A percentile compares a stretch with the other conserved stretches of the same genome.
Evolutionary conservation across 352 stramenopile genomes (phyloP).

Genomic region (Phytophthora cactorum): DNA sequence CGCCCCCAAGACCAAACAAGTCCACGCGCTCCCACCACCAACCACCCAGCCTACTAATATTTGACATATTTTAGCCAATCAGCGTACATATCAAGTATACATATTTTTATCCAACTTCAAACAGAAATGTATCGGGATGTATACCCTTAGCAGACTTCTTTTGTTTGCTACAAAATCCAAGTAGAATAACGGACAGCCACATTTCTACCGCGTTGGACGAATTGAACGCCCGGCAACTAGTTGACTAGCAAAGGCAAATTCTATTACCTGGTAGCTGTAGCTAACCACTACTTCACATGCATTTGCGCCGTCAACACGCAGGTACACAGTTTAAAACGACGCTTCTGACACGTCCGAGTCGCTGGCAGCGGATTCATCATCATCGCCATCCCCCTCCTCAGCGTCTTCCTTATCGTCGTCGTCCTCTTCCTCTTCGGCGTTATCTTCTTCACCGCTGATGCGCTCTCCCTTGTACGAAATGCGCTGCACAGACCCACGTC

Average conservation of each 20-base stretch:
- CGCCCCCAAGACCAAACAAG: constrained; percentile 20
- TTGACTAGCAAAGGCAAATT: not conserved
- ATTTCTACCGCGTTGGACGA: not conserved
- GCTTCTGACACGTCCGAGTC: constrained; percentile 3
- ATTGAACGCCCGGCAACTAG: no score
- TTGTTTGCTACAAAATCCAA: not conserved
- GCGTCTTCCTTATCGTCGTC: constrained; percentile 24
- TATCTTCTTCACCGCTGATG: constrained; percentile 53
- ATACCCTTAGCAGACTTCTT: not conserved
- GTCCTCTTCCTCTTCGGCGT: constrained; percentile 22
- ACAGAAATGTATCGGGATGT: not conserved
- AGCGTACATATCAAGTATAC: not conserved
- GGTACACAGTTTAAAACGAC: not conserved
- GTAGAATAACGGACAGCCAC: constrained; percentile 1
- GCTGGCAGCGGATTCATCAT: constrained; percentile 17
- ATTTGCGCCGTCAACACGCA: constrained; percentile 3
- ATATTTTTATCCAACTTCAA: not conserved
- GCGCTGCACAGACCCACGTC: constrained; percentile 28
- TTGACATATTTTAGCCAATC: constrained; percentile 25
- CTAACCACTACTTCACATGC: constrained; percentile 17
- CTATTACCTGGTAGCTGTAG: constrained; percentile 12
- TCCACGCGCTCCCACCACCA: constrained; percentile 63
- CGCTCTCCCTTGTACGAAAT: constrained; percentile 42
- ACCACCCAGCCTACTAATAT: constrained; percentile 39
- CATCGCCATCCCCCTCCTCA: constrained; percentile 1